Evolutionary conservation across 169 alveolate species (phyloP).

Genomic region (Toxoplasma gondii): DNA sequence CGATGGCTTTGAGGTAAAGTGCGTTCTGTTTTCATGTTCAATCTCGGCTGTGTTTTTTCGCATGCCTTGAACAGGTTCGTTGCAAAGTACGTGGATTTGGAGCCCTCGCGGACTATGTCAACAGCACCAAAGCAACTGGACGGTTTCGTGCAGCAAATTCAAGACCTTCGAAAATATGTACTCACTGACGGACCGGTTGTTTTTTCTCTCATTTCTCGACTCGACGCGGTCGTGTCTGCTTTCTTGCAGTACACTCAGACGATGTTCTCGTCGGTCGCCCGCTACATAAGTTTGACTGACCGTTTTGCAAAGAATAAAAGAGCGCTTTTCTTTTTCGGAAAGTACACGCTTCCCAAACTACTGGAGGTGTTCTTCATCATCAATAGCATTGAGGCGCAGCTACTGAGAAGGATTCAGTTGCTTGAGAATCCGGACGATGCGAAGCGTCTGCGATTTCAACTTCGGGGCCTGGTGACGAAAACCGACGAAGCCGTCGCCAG

Average conservation of each 20-base stretch:
- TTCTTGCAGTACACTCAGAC: not conserved
- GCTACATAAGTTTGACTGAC: slow-evolving; percentile 28
- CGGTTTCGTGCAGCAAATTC: not conserved
- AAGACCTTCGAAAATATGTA: not conserved
- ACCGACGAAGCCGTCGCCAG: not conserved
- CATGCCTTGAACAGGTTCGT: not conserved
- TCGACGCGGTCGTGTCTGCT: slow-evolving; percentile 7
- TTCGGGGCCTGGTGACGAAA: not conserved
- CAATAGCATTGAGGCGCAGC: not conserved
- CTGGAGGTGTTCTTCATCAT: slow-evolving; percentile 25
- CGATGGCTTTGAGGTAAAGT: too few relatives aligned
- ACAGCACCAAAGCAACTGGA: slow-evolving; percentile 39
- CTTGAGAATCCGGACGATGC: not conserved
- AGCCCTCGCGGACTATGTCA: slow-evolving; percentile 32
- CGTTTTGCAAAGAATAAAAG: slow-evolving; percentile 53
- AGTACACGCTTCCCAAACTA: slow-evolving; percentile 50
- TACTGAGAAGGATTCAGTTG: not conserved
- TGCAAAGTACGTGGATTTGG: not conserved
- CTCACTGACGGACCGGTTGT: not conserved
- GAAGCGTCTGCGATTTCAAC: not conserved
- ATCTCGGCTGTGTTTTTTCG: not conserved
- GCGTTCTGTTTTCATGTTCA: too few relatives aligned
- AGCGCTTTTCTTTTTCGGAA: slow-evolving; percentile 46
- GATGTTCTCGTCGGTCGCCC: slow-evolving; percentile 21
- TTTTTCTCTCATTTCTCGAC: slow-evolving; percentile 29